These are phyloP conservation scores for Wickerhamiella cacticola DNA, from an alignment of 805 yeast genomes.

Conservation along the genomic window DNA sequence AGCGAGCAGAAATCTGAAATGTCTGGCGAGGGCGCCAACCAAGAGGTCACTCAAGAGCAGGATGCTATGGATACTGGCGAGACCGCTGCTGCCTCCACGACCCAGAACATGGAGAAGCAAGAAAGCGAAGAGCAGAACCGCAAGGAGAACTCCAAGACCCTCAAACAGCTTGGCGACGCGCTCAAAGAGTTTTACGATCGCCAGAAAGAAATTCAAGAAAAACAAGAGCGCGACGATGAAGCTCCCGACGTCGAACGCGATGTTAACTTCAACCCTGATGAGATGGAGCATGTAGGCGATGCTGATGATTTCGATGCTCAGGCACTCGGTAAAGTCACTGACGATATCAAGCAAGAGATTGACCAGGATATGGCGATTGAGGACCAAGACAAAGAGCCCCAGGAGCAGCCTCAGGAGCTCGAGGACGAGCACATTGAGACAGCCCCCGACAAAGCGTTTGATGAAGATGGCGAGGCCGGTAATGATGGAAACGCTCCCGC, in stretches of 20 bases:
- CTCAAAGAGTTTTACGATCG: conserved; percentile 85
- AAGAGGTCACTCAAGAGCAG: conserved; percentile 33
- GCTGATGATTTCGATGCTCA: conserved; percentile 72
- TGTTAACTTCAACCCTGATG: conserved; percentile 53
- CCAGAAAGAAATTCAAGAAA: conserved; percentile 72
- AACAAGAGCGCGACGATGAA: conserved; percentile 30
- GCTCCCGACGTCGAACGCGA: conserved; percentile 30
- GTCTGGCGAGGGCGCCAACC: conserved; percentile 45
- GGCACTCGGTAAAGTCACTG: conserved; percentile 76
- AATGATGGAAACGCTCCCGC: conserved; percentile 20
- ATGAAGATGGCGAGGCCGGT: conserved; percentile 23
- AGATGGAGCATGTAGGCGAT: conserved; percentile 45
- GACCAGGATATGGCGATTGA: conserved; percentile 38
- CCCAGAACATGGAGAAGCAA: conserved; percentile 37
- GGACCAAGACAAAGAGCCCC: conserved; percentile 22
- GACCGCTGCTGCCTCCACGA: conserved; percentile 47
- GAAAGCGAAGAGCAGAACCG: conserved; percentile 24
- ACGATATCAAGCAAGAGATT: conserved; percentile 48
- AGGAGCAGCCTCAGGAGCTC: conserved; percentile 25
- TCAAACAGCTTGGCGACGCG: conserved; percentile 84
- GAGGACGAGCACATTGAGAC: conserved; percentile 18
- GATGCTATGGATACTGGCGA: conserved; percentile 41
- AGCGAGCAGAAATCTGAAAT: conserved; percentile 31
- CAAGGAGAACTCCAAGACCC: conserved; percentile 37
- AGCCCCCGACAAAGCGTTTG: conserved; percentile 16